Evolutionary conservation across 805 yeast species (phyloP).

Genomic region (Barnettozyma vustinii): DNA sequence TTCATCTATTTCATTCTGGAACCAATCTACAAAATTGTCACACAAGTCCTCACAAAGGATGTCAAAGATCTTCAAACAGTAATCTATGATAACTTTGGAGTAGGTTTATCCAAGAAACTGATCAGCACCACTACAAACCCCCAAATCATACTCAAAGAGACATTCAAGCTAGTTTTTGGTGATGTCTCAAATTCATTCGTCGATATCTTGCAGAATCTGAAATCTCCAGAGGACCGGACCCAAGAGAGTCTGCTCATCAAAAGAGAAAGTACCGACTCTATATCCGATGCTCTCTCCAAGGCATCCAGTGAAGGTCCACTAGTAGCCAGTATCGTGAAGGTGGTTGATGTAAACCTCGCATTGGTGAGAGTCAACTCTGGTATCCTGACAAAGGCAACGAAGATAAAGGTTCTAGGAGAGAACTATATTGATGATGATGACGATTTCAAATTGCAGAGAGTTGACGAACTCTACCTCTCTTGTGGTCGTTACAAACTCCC

Average conservation of each 20-base stretch:
- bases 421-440: slow-evolving; percentile 45
- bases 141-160: slow-evolving; percentile 48
- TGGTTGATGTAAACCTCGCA: slow-evolving; percentile 51
- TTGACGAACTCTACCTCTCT: slow-evolving; percentile 38
- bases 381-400: slow-evolving; percentile 39
- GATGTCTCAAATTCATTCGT: slow-evolving; percentile 43
- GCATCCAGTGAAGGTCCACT: slow-evolving; percentile 39
- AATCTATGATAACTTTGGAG: slow-evolving; percentile 44
- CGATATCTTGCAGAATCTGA: slow-evolving; percentile 36
- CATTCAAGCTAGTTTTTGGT: slow-evolving; percentile 52
- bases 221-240: slow-evolving; percentile 35
- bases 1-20: slow-evolving; percentile 61
- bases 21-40: slow-evolving; percentile 75
- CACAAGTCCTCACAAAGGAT: slow-evolving; percentile 52
- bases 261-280: slow-evolving; percentile 22
- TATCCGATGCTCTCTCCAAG: slow-evolving; percentile 16
- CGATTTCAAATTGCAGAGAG: slow-evolving; percentile 36
- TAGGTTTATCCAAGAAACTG: slow-evolving; percentile 33
- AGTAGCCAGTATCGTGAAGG: slow-evolving; percentile 52
- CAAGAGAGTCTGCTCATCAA: slow-evolving; percentile 22
- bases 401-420: slow-evolving; percentile 54
- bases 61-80: slow-evolving; percentile 36
- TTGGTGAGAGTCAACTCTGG: slow-evolving; percentile 65
- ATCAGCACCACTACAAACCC: slow-evolving; percentile 52
- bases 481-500: slow-evolving; percentile 68